Evolutionary conservation across 2,329 filamentous ascomycete species (phyloP), one percentile per base, ranked within the genome.

Genomic region (Fusarium xyrophilum): DNA sequence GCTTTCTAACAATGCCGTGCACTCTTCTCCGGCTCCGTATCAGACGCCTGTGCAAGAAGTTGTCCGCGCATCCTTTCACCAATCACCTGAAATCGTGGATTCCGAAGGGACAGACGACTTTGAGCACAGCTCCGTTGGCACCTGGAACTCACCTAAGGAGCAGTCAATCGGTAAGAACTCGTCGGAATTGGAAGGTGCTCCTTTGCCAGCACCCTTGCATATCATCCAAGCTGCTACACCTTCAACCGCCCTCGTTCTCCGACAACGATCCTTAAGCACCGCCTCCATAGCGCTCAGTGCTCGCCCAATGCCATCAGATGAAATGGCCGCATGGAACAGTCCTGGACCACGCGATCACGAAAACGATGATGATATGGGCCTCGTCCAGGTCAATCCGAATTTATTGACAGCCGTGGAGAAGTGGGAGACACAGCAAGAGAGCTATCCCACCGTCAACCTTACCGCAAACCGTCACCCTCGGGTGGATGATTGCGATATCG

Each of bases 401-500:
- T 28, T 27, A 21, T 23, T 40, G 12, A 27, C 38, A 4, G 40
- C 25, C 3, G 28, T 61, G 11, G 25, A 48, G 10, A 27, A 48
- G 1, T 74, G 69, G 71, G 39, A 28, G 12, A 12, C 7, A 5
- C n/a, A 35, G 1, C 39, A 47, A 11, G 30, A 32, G 3, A 36
- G 27, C 3, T 48, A 50, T 8, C 71, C 67, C 1, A 19, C 30
- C 9, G 36, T 65, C 19, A 21, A 39, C 15, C 17, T 63, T 7
- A 12, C 33, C 12, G 7, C 39, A 10, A 30, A 28, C 11, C 65
- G 65, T 12, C 38, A 63, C 23, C 43, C 55, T 7, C 38, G 11
- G 2, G 48, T 43, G 1, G 48, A 71, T 19, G 44, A 56, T 21
- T 73, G 73, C 25, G 82, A 82, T 21, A 71, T 85, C 5, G 70